Evolutionary conservation across 2,329 filamentous ascomycete genomes (phyloP), one percentile per base, ranked within the genome.

Genomic region (Didymella segeticola): DNA sequence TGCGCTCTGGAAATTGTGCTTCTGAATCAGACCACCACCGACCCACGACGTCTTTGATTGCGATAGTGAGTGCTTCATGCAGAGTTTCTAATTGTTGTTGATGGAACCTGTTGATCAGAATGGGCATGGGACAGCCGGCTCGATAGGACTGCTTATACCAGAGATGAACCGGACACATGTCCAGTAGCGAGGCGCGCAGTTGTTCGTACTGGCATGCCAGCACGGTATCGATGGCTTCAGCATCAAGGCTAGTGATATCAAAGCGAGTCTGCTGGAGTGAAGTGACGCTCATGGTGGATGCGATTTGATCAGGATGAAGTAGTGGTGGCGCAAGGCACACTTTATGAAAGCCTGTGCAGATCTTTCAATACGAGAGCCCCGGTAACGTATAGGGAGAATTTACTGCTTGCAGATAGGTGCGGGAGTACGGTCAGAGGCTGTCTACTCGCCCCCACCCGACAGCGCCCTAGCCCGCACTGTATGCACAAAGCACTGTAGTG

Each of bases 131-230:
- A 43, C 39, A 43, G 17, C 25, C 39, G 17, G 39, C 22, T 30
- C 27, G 39, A 43, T 43, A 43, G 39, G 39, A 43, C 29, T 43
- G 23, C 17, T 43, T 43, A 30, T 29, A 25, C 39, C 39, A 43
- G 27, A 43, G 23, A 43, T 43, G 23, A 31, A n/a, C 39, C 26
- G 39, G 39, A 43, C 39, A 43, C 27, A 29, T 43, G 39, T 31
- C 27, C 27, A 43, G 39, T 31, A 43, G 17, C 27, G 39, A 29
- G 39, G 39, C 23, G 26, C 27, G 39, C 5, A 43, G 39, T 20
- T 17, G 5, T 25, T 43, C 39, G 25, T 31, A 43, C 27, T 43
- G 39, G 8, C 27, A 12, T 43, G 23, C 39, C 27, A 29, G 14
- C 17, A 43, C 27, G 25, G 39, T 14, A 43, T 25, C 36, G 15